Evolutionary conservation across 345 rosid species (phyloP).

Genomic region (Heritiera littoralis): DNA sequence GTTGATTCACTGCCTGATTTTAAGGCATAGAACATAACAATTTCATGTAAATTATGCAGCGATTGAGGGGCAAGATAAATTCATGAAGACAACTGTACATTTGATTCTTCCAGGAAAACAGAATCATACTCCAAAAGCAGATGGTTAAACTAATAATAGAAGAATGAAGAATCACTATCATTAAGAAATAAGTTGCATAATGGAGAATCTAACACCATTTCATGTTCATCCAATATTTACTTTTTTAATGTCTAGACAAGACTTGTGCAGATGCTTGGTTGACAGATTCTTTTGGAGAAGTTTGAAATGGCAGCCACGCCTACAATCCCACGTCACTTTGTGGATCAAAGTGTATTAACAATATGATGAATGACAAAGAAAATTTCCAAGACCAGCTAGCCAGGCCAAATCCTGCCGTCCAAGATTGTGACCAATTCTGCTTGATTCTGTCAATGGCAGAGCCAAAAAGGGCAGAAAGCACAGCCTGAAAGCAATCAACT

Average conservation of each 20-base stretch:
- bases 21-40: neutral
- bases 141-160: neutral
- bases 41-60: neutral
- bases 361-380: neutral
- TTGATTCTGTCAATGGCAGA: constrained; percentile 3
- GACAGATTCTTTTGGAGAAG: constrained; percentile 7
- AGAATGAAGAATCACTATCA: neutral
- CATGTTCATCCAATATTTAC: constrained; percentile 3
- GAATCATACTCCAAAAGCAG: neutral
- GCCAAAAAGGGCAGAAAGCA: neutral
- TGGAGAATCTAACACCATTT: constrained; percentile 15
- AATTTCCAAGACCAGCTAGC: neutral
- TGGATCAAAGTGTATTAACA: constrained; percentile 5
- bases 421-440: neutral
- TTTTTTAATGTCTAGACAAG: neutral
- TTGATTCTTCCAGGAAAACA: neutral
- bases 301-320: constrained; percentile 12
- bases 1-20: neutral
- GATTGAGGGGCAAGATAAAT: neutral
- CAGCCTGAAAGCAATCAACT: neutral
- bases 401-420: neutral
- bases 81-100: neutral
- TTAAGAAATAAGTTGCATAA: neutral
- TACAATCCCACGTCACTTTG: neutral
- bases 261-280: neutral